phyloP scores from a whole-genome alignment of 352 stramenopile species.

The Pythium phragmiticola region DNA sequence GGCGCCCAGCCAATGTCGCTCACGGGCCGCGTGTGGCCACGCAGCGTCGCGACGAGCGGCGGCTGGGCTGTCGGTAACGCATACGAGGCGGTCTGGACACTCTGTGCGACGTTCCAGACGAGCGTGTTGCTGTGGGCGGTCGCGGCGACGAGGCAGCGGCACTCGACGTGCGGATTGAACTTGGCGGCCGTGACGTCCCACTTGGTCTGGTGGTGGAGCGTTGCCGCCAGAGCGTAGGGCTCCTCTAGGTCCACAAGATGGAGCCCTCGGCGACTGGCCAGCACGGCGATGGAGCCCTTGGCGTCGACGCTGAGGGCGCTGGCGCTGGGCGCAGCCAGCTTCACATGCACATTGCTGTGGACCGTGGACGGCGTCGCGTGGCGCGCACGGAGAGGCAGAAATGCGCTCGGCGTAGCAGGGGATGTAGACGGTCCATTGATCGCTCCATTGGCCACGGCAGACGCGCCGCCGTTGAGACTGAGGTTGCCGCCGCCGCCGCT shows the following conservation, averaged over 20 bases:
- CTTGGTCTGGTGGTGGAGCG: conserved; percentile 79
- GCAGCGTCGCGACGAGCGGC: conserved; percentile 70
- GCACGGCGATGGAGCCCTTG: conserved; percentile 58
- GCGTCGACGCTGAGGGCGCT: conserved; percentile 73
- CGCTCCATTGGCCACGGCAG: not conserved
- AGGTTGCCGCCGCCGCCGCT: not conserved
- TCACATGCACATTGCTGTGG: conserved; percentile 55
- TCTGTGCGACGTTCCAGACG: conserved; percentile 66
- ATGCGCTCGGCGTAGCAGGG: not conserved
- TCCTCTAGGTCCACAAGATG: conserved; percentile 73
- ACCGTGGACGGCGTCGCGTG: conserved; percentile 27
- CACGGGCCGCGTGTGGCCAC: conserved; percentile 70
- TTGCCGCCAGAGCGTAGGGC: conserved; percentile 52
- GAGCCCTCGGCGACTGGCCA: conserved; percentile 66
- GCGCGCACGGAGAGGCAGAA: not conserved
- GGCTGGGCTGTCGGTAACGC: not conserved
- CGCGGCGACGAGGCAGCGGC: conserved; percentile 65
- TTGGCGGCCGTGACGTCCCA: conserved; percentile 78
- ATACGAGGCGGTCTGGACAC: conserved; percentile 21
- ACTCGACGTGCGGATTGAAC: conserved; percentile 72
- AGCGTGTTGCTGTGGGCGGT: conserved; percentile 83
- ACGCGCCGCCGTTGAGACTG: not conserved
- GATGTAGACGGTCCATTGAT: not conserved
- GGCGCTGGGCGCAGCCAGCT: conserved; percentile 57
- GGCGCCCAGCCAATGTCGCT: conserved; percentile 79